A percentile compares a stretch with the other conserved stretches of the same genome.
These are phyloP conservation scores for Metschnikowia dekortorum DNA, from an alignment of 805 yeast species.

Conservation along the genomic window DNA sequence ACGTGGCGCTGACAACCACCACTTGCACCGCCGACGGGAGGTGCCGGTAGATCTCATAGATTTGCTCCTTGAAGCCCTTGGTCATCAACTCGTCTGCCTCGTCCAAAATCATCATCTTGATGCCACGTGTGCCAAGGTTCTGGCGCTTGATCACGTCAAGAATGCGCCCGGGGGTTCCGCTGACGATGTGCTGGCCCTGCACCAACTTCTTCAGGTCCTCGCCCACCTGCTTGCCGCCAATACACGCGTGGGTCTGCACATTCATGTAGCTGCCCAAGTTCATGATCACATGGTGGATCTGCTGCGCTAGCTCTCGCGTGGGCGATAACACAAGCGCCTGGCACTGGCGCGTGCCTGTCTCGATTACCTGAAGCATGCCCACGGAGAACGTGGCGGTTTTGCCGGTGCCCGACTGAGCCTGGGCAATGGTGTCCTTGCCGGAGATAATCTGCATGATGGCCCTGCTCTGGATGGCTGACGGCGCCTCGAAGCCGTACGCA, in stretches of 20 bases:
- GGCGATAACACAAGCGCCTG: constrained; percentile 94
- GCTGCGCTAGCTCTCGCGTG: constrained; percentile 92
- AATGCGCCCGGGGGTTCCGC: constrained; percentile 98
- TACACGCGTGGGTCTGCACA: constrained; percentile 82
- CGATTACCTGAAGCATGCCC: constrained; percentile 85
- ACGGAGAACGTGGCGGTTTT: constrained; percentile 98
- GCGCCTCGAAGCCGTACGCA: constrained; percentile 91
- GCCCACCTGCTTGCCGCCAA: constrained; percentile 85
- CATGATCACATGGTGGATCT: constrained; percentile 83
- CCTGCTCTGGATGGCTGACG: constrained; percentile 96
- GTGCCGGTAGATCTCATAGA: constrained; percentile 81
- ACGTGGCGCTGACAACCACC: constrained; percentile 91
- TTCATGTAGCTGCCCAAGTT: constrained; percentile 87
- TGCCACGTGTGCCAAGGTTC: constrained; percentile 62
- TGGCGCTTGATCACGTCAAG: constrained; percentile 86
- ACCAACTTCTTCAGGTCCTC: constrained; percentile 73
- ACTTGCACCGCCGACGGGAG: constrained; percentile 87
- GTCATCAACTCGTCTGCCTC: constrained; percentile 96
- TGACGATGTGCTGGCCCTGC: constrained; percentile 84
- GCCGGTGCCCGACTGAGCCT: constrained; percentile 99
- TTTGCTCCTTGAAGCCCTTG: constrained; percentile 93
- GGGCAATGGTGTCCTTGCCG: constrained; percentile 95
- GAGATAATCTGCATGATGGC: constrained; percentile 93
- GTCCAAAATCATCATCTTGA: constrained; percentile 87
- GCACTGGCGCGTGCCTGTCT: constrained; percentile 63